Evolutionary conservation across 2,329 filamentous ascomycete genomes (phyloP).

Genomic region (Xylaria sp.): DNA sequence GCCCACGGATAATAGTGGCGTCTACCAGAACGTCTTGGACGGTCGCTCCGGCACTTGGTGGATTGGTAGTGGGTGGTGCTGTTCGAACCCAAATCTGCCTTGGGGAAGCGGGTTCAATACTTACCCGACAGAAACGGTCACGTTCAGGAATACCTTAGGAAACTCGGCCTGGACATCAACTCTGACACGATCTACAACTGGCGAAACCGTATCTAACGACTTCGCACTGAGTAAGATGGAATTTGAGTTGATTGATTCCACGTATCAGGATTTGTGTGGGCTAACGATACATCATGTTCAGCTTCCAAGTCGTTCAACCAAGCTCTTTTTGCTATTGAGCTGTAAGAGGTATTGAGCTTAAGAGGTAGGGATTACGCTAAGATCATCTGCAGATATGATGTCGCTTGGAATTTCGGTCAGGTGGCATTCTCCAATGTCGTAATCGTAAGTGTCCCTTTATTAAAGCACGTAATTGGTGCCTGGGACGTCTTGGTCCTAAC

Average conservation of each 20-base stretch:
- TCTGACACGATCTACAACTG: constrained; percentile 46
- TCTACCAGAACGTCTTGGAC: constrained; percentile 56
- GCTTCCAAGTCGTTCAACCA: constrained; percentile 54
- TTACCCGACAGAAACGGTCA: constrained; percentile 48
- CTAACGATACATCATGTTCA: constrained; percentile 22
- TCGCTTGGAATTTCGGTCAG: constrained; percentile 54
- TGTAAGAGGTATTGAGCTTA: constrained; percentile 42
- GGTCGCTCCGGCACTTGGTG: constrained; percentile 54
- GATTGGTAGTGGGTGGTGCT: constrained; percentile 56
- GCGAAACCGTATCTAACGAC: constrained; percentile 46
- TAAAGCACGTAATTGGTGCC: neutral
- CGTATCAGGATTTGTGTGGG: neutral
- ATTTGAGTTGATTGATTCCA: neutral
- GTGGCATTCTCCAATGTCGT: constrained; percentile 58
- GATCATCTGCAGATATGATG: constrained; percentile 42
- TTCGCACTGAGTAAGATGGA: constrained; percentile 49
- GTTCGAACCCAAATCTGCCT: constrained; percentile 51
- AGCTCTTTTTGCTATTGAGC: constrained; percentile 54
- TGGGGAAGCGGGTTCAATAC: constrained; percentile 55
- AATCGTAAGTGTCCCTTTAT: constrained; percentile 53
- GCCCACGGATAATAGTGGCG: constrained; percentile 53
- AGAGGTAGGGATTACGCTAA: neutral
- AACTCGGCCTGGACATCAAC: constrained; percentile 50
- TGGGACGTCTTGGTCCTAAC: constrained; percentile 15
- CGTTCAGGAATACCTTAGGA: constrained; percentile 48